Base-by-base conservation (phyloP, 2,329 filamentous ascomycete genomes). In the Drechslerella dactyloides region DNA sequence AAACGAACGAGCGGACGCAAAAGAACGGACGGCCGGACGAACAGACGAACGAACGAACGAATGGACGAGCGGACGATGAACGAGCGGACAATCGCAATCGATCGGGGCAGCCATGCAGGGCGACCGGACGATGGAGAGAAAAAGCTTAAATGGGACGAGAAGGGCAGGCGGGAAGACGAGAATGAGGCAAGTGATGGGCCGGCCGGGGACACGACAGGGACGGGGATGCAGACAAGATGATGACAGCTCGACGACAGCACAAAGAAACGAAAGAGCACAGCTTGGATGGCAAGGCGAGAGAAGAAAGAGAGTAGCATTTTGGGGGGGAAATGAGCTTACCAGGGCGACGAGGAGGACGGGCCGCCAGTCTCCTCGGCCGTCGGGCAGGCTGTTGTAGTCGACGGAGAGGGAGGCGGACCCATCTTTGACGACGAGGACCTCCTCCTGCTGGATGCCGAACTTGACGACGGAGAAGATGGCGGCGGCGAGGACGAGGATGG, bases 401-500 rank as follows among this genome's bases (percentile, higher is more conserved):
- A 72, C 60, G 51, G 65, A 42, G 15, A 72, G 56, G 24, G 46
- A 68, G 7, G 35, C 50, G 1, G 54, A 54, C 8, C 62, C 62
- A 42, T 73, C 69, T 57, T 64, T 58, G 53, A 68, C 62, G 15
- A 62, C 62, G 42, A 68, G 51, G 50, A 73, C 61, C 53, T 66
- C 69, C 53, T 68, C 51, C 42, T 62, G 62, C 62, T 73, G 59
- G 33, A 68, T 58, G 21, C 69, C 69, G 63, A 73, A 73, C 51
- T 53, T 62, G 37, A 68, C 53, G 24, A 73, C 69, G n/a, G 69
- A 73, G 61, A 73, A 73, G 42, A 68, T 50, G 3, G 33, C 69
- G 58, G 69, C 69, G 58, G 63, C 69, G 62, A 73, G 66, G 58
- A 73, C 69, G 24, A 73, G 62, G 63, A 59, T 61, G 57, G 69